Evolutionary conservation across 768 basidiomycete genomes (phyloP).

Genomic region (Mycena pura): DNA sequence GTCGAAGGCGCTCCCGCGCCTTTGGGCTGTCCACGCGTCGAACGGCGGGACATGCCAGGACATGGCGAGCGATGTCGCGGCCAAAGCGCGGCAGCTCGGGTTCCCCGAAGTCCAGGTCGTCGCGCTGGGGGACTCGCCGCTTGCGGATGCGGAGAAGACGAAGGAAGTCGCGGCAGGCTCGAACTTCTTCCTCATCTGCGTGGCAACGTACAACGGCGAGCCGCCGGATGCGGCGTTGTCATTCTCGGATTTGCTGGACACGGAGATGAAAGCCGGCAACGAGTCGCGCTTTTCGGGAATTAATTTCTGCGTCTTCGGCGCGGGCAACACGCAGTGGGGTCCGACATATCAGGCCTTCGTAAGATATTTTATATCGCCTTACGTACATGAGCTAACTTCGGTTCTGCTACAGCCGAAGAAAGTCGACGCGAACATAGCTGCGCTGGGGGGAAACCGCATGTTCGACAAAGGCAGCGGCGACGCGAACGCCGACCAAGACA

Average conservation of each 20-base stretch:
- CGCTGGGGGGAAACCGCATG: slow-evolving; percentile 22
- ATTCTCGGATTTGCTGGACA: slow-evolving; percentile 17
- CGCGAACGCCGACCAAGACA: slow-evolving; percentile 21
- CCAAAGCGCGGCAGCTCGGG: slow-evolving; percentile 16
- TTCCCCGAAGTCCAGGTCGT: slow-evolving; percentile 21
- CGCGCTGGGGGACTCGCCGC: slow-evolving; percentile 15
- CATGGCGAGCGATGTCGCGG: slow-evolving; percentile 20
- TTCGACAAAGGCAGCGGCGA: slow-evolving; percentile 25
- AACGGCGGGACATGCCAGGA: slow-evolving; percentile 19
- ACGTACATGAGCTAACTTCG: too few relatives aligned
- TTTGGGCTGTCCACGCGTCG: slow-evolving; percentile 24
- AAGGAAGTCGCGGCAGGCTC: slow-evolving; percentile 1
- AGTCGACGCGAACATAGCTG: slow-evolving; percentile 18
- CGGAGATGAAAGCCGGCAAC: slow-evolving; percentile 17
- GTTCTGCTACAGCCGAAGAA: slow-evolving; percentile 18
- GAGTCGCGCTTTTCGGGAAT: slow-evolving; percentile 10
- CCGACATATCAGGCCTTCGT: slow-evolving; percentile 25
- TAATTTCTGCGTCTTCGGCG: slow-evolving; percentile 25
- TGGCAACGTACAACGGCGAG: slow-evolving; percentile 27
- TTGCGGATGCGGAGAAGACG: slow-evolving; percentile 3
- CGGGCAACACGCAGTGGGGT: slow-evolving; percentile 25
- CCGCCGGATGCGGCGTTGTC: slow-evolving; percentile 16
- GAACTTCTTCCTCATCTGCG: slow-evolving; percentile 21
- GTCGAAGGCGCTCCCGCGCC: not conserved
- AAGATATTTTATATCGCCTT: not conserved